Base-by-base conservation (phyloP, 164 flowering plant genomes). In the Macadamia integrifolia region DNA sequence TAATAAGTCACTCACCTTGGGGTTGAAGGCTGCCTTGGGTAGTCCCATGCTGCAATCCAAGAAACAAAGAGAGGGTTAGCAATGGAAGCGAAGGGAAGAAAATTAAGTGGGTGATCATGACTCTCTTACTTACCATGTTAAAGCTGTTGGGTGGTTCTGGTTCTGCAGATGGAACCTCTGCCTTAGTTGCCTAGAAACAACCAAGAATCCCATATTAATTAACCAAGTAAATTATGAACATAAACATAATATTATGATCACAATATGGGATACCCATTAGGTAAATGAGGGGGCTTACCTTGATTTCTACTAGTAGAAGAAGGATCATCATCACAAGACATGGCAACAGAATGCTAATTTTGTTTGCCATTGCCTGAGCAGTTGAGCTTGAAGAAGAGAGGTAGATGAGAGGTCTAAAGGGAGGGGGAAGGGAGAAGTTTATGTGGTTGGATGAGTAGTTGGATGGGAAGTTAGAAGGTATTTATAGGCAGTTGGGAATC, bases 1-100 rank as follows among this genome's bases (percentile, higher is more conserved):
- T 9, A 64, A 6, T 48, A 8, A 8, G 14, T 29, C n/a, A 60
- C 62, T 60, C n/a, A 76, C 76, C 76, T 63, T 69, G 76, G 40
- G 73, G 79, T 42, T 50, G 73, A 61, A 76, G 76, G 68, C 76
- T 72, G 58, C 76, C 76, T 69, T 69, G 73, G 6, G 76, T 69
- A 43, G 65, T 42, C 15, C 79, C 79, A 62, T 72, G 69, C 79
- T 76, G 73, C 73, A 69, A 17, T 40, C 35, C 32, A 50, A 14
- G n/a, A 43, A 57, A 30, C 59, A 31, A 2, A 23, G 18, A 11
- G 15, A 23, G 57, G 1, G 57, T 53, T 53, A 53, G 5, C 57
- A 1, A 17, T 53, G 57, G 6, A 53, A 14, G 18, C 57, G 1
- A 53, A 53, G 15, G 14, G 57, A 14, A 14, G 3, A 17, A 53